Evolutionary conservation across 2,329 filamentous ascomycete genomes (phyloP).

Genomic region (Fusarium beomiforme): DNA sequence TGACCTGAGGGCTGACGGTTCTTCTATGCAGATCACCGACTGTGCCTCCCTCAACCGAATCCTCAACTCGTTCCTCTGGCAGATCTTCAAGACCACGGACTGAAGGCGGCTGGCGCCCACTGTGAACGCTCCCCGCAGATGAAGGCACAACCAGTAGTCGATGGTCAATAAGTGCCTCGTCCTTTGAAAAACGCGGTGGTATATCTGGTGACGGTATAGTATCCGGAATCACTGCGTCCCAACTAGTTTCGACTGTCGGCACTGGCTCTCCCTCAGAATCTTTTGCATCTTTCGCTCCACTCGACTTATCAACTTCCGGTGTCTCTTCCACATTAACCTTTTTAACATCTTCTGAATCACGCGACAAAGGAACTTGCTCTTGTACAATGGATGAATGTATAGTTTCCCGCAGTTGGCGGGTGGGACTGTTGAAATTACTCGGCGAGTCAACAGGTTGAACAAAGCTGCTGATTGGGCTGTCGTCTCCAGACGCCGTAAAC

Average conservation of each 20-base stretch:
- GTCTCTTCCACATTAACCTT: background rate
- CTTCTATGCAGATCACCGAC: slow-evolving; percentile 21
- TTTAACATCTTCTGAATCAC: background rate
- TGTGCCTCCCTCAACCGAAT: slow-evolving; percentile 39
- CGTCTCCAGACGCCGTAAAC: slow-evolving; percentile 26
- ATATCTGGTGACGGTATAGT: slow-evolving; percentile 33
- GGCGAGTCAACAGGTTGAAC: slow-evolving; percentile 34
- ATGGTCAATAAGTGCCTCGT: slow-evolving; percentile 4
- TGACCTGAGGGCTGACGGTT: slow-evolving; percentile 24
- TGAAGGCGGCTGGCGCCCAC: slow-evolving; percentile 62
- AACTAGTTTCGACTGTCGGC: background rate
- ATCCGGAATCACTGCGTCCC: slow-evolving; percentile 38
- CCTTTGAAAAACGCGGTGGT: slow-evolving; percentile 15
- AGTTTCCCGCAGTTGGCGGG: slow-evolving; percentile 33
- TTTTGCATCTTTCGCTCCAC: background rate
- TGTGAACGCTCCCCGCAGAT: slow-evolving; percentile 53
- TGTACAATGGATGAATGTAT: slow-evolving; percentile 8
- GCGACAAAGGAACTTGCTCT: background rate
- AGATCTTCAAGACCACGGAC: slow-evolving; percentile 49
- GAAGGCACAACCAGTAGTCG: slow-evolving; percentile 23
- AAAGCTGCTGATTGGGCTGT: slow-evolving; percentile 37
- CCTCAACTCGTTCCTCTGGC: slow-evolving; percentile 33
- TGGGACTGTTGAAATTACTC: slow-evolving; percentile 31
- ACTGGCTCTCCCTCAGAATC: slow-evolving; percentile 14
- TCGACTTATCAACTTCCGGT: background rate